Evolutionary conservation across 164 flowering plant species (phyloP).

Genomic region (Amborella trichopoda): DNA sequence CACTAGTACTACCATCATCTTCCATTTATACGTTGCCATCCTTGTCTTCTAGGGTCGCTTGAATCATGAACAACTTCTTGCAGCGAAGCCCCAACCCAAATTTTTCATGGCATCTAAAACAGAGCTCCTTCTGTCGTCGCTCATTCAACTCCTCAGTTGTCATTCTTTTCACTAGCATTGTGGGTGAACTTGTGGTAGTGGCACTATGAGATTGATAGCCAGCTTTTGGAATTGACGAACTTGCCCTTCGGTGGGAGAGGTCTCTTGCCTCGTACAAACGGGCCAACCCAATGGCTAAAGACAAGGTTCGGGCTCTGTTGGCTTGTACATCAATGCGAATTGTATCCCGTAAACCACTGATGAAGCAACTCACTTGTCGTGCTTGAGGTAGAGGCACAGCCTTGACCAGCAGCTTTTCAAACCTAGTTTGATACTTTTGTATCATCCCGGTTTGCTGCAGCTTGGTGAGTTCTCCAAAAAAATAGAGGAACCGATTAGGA

Average conservation of each 20-base stretch:
- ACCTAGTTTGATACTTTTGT: not conserved
- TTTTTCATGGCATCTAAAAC: not conserved
- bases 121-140: not conserved
- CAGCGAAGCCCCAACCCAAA: not conserved
- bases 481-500: not conserved
- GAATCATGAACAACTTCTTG: not conserved
- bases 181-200: not conserved
- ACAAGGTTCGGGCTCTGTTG: not conserved
- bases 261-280: conserved; percentile 1
- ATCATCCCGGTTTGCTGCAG: not conserved
- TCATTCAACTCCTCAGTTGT: not conserved
- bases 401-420: not conserved
- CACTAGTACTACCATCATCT: too few relatives aligned
- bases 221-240: not conserved
- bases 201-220: not conserved
- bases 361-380: too few relatives aligned
- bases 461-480: conserved; percentile 4
- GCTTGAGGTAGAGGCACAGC: not conserved
- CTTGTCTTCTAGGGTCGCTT: not conserved
- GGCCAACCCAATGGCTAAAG: not conserved
- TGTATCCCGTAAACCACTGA: not conserved
- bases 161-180: not conserved
- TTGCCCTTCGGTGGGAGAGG: not conserved
- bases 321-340: too few relatives aligned
- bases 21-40: too few relatives aligned